Conservation (phyloP, 2,329 filamentous ascomycete species). For the Talaromyces sp. region DNA sequence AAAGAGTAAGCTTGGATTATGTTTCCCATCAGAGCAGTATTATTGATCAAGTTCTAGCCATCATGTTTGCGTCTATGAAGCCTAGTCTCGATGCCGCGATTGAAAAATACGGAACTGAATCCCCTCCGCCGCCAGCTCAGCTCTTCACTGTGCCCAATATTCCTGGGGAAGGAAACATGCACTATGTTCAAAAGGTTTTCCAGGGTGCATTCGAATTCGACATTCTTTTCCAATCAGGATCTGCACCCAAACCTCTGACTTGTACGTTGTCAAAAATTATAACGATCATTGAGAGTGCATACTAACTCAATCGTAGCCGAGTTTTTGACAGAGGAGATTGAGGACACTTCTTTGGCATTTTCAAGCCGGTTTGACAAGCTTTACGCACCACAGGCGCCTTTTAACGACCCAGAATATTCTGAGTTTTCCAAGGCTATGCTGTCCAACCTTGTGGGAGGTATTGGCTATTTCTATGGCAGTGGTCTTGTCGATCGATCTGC, state of each 20-base stretch:
- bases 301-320: conserved; percentile 36
- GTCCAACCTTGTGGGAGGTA: conserved; percentile 87
- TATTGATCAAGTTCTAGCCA: conserved; percentile 27
- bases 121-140: conserved; percentile 76
- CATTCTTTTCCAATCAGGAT: conserved; percentile 78
- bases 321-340: conserved; percentile 65
- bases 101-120: conserved; percentile 55
- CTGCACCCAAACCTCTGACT: conserved; percentile 50
- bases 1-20: conserved; percentile 49
- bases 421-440: conserved; percentile 85
- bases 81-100: conserved; percentile 56
- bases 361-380: conserved; percentile 66
- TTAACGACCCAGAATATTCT: conserved; percentile 65
- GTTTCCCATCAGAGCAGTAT: neutral
- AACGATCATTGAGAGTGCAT: conserved; percentile 7
- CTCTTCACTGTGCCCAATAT: conserved; percentile 71
- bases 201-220: conserved; percentile 89
- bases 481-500: conserved; percentile 86
- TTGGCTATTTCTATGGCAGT: conserved; percentile 91
- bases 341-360: conserved; percentile 62
- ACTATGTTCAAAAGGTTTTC: conserved; percentile 87
- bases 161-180: conserved; percentile 63
- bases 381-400: conserved; percentile 71
- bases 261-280: conserved; percentile 33
- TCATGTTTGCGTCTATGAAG: conserved; percentile 61